Evolutionary conservation across 441 rosid genomes (phyloP).

Genomic region (Pelargonium fulgidum): DNA sequence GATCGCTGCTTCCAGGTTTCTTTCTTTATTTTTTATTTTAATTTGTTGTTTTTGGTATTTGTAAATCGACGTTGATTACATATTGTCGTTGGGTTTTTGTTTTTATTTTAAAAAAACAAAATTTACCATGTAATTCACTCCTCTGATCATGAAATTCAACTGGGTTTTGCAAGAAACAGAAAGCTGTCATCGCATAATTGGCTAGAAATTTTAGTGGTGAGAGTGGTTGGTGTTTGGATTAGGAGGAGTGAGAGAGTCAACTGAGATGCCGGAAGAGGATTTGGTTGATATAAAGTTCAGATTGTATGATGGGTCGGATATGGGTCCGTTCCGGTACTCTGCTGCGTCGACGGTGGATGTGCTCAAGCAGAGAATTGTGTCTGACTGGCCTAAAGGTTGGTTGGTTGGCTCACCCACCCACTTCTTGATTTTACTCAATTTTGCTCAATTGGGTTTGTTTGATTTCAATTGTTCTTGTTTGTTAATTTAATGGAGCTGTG

Average conservation of each 20-base stretch:
- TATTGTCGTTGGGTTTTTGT: neutral
- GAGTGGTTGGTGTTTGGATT: slow-evolving; percentile 22
- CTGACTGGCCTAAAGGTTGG: slow-evolving; percentile 94
- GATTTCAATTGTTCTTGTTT: neutral
- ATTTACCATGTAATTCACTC: neutral
- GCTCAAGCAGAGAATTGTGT: slow-evolving; percentile 77
- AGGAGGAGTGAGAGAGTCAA: slow-evolving; percentile 23
- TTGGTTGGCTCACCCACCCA: neutral
- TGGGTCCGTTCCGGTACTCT: slow-evolving; percentile 85
- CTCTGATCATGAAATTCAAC: neutral
- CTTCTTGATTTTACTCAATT: slow-evolving; percentile 10
- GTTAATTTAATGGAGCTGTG: neutral
- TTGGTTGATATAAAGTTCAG: slow-evolving; percentile 78
- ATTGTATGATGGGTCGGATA: slow-evolving; percentile 84
- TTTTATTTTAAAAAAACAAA: neutral
- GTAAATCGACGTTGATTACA: neutral
- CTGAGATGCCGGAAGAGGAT: slow-evolving; percentile 78
- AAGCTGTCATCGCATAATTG: neutral
- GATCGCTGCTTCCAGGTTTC: neutral
- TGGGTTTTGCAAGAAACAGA: neutral
- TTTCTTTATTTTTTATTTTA: neutral
- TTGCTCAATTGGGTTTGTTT: neutral
- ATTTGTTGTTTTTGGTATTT: neutral
- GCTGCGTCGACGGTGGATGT: slow-evolving; percentile 72
- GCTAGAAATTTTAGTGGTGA: slow-evolving; percentile 3